Evolutionary conservation across 176 grass and related monocot genomes (phyloP), one percentile per base, ranked within the genome.

Genomic region (Elaeis guineensis): DNA sequence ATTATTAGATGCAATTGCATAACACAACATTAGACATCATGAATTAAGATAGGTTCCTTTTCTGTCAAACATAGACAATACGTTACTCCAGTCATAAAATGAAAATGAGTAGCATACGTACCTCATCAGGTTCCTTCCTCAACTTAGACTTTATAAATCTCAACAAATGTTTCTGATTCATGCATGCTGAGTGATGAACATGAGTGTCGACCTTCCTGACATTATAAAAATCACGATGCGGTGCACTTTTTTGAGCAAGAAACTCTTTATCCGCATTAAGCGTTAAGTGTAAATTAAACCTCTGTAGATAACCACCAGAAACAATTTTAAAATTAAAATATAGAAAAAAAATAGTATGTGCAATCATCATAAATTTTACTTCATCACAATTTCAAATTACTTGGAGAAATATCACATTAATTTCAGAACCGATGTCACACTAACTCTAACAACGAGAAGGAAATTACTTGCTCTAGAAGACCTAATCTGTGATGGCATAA

Each of bases 101-200:
- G 3, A 63, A 74, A 26, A 19, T 54, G 20, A 12, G 8, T 44
- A 44, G 51, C 57, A 55, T 19, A 24, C 21, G 18, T 55, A 95
- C 90, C 90, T 95, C 86, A 48, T 95, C 82, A 77, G 86, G 83
- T 77, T 95, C 90, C 70, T 90, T 95, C 77, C 77, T 87, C 75
- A 86, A 74, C 66, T 95, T 95, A 17, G 90, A 95, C 66, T 95
- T 95, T 52, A 95, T 95, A 70, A 95, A 95, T 83, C 80, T 90
- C 74, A 95, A 59, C 21, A 95, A 55, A 86, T 95, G 90, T 17
- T 95, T 95, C 74, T 90, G 90, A 35, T 95, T 95, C 90, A 95
- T 95, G 71, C 90, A 95, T 23, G 90, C 90, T n/a, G 90, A 95
- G 72, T 95, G 90, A 75, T 95, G 90, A 75, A 95, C 83, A 84